Conservation (phyloP, 2,329 filamentous ascomycete species). For the Daldinia sp. region DNA sequence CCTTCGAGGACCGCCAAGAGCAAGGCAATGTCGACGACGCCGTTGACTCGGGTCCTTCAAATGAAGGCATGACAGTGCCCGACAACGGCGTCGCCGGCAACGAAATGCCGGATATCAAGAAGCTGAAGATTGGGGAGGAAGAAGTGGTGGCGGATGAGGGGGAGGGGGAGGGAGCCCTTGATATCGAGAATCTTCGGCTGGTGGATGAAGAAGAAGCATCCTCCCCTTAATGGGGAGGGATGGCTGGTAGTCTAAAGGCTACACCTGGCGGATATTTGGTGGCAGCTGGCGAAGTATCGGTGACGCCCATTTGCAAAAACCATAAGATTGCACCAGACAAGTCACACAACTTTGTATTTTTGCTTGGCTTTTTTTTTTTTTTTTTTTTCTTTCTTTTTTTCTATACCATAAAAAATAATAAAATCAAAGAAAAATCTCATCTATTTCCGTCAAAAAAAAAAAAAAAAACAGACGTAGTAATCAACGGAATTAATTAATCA, state of each 20-base stretch:
- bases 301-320: slow-evolving; percentile 32
- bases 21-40: neutral
- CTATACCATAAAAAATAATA: neutral
- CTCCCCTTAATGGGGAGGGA: neutral
- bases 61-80: neutral
- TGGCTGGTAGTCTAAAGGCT: neutral
- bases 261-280: slow-evolving; percentile 1
- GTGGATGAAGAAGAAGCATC: neutral
- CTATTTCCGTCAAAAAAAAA: neutral
- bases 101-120: slow-evolving; percentile 6
- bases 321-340: neutral
- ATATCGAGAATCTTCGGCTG: slow-evolving; percentile 2
- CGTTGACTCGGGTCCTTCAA: neutral
- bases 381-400: neutral
- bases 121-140: neutral
- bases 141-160: neutral
- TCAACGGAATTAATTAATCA: slow-evolving; percentile 2
- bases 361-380: slow-evolving; percentile 1
- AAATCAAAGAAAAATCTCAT: neutral
- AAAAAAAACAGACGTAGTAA: neutral
- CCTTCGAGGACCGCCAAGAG: slow-evolving; percentile 12
- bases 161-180: neutral
- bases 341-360: slow-evolving; percentile 34
- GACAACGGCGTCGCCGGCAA: neutral
- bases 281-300: slow-evolving; percentile 40